Percentiles rank a stretch among this genome's conserved stretches.
These are phyloP conservation scores for Aureobasidium melanogenum DNA, from an alignment of 2,329 filamentous ascomycete species.

Conservation along the genomic window DNA sequence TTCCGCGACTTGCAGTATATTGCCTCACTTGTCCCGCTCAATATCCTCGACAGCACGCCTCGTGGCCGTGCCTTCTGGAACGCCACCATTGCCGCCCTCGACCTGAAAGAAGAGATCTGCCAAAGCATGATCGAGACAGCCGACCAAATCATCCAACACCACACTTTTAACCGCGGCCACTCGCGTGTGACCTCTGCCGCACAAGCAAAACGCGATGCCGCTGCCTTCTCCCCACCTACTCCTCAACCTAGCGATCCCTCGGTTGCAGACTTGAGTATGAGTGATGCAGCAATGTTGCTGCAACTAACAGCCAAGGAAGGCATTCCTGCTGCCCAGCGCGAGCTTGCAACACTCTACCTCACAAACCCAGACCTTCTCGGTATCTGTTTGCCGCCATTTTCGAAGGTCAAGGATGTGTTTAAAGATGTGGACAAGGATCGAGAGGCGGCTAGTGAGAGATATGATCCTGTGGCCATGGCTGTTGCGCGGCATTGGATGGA, in stretches of 20 bases:
- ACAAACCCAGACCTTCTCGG: slow-evolving; percentile 79
- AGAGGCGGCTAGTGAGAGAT: slow-evolving; percentile 54
- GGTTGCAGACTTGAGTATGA: slow-evolving; percentile 58
- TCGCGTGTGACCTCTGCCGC: slow-evolving; percentile 24
- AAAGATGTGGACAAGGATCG: slow-evolving; percentile 66
- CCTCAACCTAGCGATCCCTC: slow-evolving; percentile 15
- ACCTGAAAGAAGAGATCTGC: slow-evolving; percentile 79
- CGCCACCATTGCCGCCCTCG: slow-evolving; percentile 77
- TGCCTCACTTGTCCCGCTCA: slow-evolving; percentile 50
- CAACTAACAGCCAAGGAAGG: slow-evolving; percentile 92
- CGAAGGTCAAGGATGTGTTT: slow-evolving; percentile 80
- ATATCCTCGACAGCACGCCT: slow-evolving; percentile 47
- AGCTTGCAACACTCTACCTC: slow-evolving; percentile 87
- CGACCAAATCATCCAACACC: slow-evolving; percentile 58
- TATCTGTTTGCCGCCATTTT: slow-evolving; percentile 72
- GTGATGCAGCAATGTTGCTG: slow-evolving; percentile 81
- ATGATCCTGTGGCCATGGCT: slow-evolving; percentile 83
- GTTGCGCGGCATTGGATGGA: slow-evolving; percentile 98
- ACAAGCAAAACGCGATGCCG: slow-evolving; percentile 25
- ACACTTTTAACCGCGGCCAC: slow-evolving; percentile 53
- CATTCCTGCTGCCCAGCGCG: slow-evolving; percentile 77
- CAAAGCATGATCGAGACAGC: slow-evolving; percentile 72
- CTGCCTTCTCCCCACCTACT: slow-evolving; percentile 20
- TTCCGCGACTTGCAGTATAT: slow-evolving; percentile 47
- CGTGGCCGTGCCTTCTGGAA: slow-evolving; percentile 79